Base-by-base conservation (phyloP, 2,329 filamentous ascomycete species). In the Hypomyces perniciosus region DNA sequence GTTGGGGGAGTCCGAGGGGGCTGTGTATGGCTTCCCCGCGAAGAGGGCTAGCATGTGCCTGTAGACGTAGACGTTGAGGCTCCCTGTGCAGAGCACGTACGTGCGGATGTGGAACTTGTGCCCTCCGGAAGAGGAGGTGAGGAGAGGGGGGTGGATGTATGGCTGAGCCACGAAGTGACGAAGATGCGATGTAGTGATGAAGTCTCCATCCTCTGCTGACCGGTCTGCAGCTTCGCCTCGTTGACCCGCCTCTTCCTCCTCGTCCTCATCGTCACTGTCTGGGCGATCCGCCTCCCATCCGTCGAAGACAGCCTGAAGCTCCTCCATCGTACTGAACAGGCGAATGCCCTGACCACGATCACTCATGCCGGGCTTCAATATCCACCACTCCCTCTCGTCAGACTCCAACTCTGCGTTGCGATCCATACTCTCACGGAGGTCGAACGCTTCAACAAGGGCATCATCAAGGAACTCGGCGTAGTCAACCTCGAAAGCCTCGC, bases 401-500 rank as follows among this genome's bases (percentile, higher is more conserved):
- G 61, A 58, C 4, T 50, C 45, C 2, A 51, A 54, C 9, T 56
- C 56, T 10, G 67, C 69, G 59, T 96, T 96, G 42, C 75, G 76
- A 31, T 80, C 79, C 67, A 95, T 78, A 59, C 87, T 91, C 51
- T 89, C 88, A 20, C 85, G 78, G 46, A 99, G 70, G 62, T 97
- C 93, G 66, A 86, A 97, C 0, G 88, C 87, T 67, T 99, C 93
- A 2, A 95, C 77, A 6, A 99, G 73, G 0, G 93, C 88, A 60
- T 99, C 93, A 57, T 97, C 93, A 10, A 99, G 73, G 62, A 97
- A 99, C 71, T 99, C 93, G 1, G 91, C 90, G 65, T 93, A 99
- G 68, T 99, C 93, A 6, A 99, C 78, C 69, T 99, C 93, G 59
- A 99, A 96, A 39, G 89, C 83, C 56, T 95, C 88, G 40, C 83